A percentile compares a stretch with the other conserved stretches of the same genome.
Conservation (phyloP, 192 early-diverging fungal species). For the Podila verticillata region DNA sequence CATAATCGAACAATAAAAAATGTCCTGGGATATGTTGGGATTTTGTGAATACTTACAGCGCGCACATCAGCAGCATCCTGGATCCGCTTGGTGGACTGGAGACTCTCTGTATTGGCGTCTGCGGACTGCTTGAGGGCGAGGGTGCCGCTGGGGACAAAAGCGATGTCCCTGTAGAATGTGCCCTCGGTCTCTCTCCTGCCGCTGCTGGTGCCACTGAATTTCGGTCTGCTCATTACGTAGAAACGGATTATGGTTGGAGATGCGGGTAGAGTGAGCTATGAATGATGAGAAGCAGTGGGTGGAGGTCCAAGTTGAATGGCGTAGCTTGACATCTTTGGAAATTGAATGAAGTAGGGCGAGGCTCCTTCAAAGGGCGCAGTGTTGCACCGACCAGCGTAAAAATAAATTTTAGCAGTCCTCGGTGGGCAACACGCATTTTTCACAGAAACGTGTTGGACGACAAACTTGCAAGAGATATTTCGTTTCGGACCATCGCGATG, state of each 20-base stretch:
- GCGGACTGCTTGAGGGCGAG: conserved; percentile 17
- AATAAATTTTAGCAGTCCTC: not conserved
- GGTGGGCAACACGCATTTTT: not conserved
- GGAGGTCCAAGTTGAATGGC: not conserved
- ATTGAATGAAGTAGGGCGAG: not conserved
- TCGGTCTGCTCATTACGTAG: not conserved
- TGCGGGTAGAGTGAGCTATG: not conserved
- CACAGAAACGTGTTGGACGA: not conserved
- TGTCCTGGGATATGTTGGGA: too few species aligned
- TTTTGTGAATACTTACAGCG: conserved; percentile 12
- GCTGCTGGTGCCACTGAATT: not conserved
- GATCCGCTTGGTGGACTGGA: not conserved
- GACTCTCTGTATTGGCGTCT: not conserved
- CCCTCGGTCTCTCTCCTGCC: conserved; percentile 21
- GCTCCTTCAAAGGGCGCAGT: not conserved
- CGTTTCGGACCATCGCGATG: not conserved
- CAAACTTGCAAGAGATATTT: not conserved
- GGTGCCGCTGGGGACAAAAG: conserved; percentile 35
- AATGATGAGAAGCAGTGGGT: not conserved
- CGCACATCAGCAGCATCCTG: conserved; percentile 23
- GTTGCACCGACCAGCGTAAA: too few species aligned
- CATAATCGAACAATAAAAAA: too few species aligned
- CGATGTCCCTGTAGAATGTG: conserved; percentile 36
- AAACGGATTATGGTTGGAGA: not conserved
- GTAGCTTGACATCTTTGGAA: not conserved